Base-by-base conservation (phyloP, 1,284 basidiomycete species). In the Ceratobasidium sp. region DNA sequence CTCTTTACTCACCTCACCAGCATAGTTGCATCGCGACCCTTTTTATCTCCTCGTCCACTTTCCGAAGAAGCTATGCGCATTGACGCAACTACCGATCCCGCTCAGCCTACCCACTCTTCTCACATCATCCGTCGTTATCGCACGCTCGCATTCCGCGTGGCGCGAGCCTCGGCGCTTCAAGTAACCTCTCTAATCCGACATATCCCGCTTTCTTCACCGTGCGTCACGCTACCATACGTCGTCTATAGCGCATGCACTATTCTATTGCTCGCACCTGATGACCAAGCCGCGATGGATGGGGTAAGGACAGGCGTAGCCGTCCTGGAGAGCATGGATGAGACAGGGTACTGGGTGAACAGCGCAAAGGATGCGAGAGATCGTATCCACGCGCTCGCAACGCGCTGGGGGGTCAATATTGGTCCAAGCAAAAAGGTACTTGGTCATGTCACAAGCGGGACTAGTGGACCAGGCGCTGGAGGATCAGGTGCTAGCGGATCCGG, bases 141-240 rank as follows among this genome's bases (percentile, higher is more conserved):
- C 8, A 75, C 71, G 4, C 60, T 64, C 13, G 71, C 71, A 11
- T 75, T 75, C 71, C 71, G 71, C n/a, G 71, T 75, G 23, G 71
- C 71, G 37, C 71, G 71, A 23, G 71, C 71, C 31, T 75, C 71
- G 33, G 71, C 60, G 15, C 71, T 75, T 37, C 71, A 75, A 45
- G 35, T 75, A 1, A 64, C 60, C 8, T 75, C 71, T 8, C 71
- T 75, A 28, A 56, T 75, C 26, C 60, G 71, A 23, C 71, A 75
- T n/a, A 75, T 75, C 26, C 71, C 71, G 6, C 71, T 75, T 33
- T 75, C 71, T 15, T 75, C 71, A 6, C 71, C 71, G 6, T 75
- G 71, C 35, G 71, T 75, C 5, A 75, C 71, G 17, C 23, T 75
- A 8, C 71, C 71, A 26, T 75, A 75, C 54, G 39, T 56, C n/a